phyloP scores from a whole-genome alignment of 768 basidiomycete genomes.

The Suillus discolor region DNA sequence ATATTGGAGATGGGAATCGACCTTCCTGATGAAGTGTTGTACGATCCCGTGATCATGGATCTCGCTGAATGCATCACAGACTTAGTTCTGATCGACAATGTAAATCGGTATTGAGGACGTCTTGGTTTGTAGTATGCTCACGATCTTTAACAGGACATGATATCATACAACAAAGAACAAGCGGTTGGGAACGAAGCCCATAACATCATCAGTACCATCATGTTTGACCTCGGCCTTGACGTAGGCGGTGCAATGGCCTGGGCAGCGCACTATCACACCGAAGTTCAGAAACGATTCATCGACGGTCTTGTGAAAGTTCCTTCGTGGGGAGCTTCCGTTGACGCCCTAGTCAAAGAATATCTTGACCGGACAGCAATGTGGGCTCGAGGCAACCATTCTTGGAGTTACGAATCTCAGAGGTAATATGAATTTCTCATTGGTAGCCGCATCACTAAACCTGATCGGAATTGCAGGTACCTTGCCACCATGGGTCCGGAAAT shows the following conservation, averaged over 20 bases:
- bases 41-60: slow-evolving; percentile 23
- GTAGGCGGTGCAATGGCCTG: slow-evolving; percentile 33
- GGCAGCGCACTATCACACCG: slow-evolving; percentile 18
- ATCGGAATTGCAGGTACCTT: slow-evolving; percentile 27
- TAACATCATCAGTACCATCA: slow-evolving; percentile 37
- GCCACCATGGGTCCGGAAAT: slow-evolving; percentile 26
- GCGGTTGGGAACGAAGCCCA: slow-evolving; percentile 34
- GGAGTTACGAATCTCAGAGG: slow-evolving; percentile 31
- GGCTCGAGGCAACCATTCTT: slow-evolving; percentile 26
- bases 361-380: slow-evolving; percentile 26
- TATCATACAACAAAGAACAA: slow-evolving; percentile 39
- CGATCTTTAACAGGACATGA: slow-evolving; percentile 31
- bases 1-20: slow-evolving; percentile 33
- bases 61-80: slow-evolving; percentile 17
- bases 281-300: slow-evolving; percentile 21
- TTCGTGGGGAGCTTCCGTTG: slow-evolving; percentile 29
- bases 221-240: slow-evolving; percentile 28
- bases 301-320: slow-evolving; percentile 25
- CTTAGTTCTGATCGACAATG: slow-evolving; percentile 29
- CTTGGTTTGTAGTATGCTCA: background rate
- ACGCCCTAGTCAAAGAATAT: slow-evolving; percentile 26
- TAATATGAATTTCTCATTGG: background rate
- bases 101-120: slow-evolving; percentile 9
- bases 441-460: background rate
- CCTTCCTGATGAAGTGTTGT: slow-evolving; percentile 36